Conservation (phyloP, 2,329 filamentous ascomycete species). For the Thelonectria olida region DNA sequence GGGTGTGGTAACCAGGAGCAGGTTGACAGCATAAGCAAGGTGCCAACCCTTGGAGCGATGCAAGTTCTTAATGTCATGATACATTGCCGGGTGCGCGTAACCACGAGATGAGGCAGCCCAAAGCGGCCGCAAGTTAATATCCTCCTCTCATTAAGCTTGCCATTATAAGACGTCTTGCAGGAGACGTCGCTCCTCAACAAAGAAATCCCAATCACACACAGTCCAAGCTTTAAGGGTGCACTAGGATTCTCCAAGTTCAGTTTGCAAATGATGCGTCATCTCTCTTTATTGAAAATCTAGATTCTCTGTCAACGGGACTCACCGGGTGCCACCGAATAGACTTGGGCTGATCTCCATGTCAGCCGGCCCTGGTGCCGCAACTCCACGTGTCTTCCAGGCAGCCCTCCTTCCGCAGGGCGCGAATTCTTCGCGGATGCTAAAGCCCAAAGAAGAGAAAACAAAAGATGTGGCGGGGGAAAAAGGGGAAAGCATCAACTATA, state of each 20-base stretch:
- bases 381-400: slow-evolving; percentile 9
- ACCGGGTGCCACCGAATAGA: slow-evolving; percentile 10
- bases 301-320: slow-evolving; percentile 34
- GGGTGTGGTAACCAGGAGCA: neutral
- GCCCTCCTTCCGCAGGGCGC: slow-evolving; percentile 1
- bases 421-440: slow-evolving; percentile 20
- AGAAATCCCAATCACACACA: no score
- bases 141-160: no score
- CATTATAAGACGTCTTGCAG: no score
- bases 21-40: neutral
- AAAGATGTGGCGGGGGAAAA: slow-evolving; percentile 11
- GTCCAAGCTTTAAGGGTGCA: neutral
- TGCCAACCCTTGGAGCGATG: neutral
- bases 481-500: slow-evolving; percentile 33
- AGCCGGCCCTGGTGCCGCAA: slow-evolving; percentile 15
- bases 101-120: neutral
- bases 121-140: no score
- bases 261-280: slow-evolving; percentile 18
- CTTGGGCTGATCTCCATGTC: slow-evolving; percentile 6
- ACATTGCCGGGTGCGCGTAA: neutral
- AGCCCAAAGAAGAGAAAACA: slow-evolving; percentile 26
- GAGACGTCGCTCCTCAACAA: no score
- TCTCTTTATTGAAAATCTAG: slow-evolving; percentile 40
- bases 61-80: neutral
- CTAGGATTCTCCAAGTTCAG: neutral